Percentiles rank a stretch among this genome's conserved stretches.
These are phyloP conservation scores for Pseudoperonospora humuli DNA, from an alignment of 352 stramenopile species.

Conservation along the genomic window DNA sequence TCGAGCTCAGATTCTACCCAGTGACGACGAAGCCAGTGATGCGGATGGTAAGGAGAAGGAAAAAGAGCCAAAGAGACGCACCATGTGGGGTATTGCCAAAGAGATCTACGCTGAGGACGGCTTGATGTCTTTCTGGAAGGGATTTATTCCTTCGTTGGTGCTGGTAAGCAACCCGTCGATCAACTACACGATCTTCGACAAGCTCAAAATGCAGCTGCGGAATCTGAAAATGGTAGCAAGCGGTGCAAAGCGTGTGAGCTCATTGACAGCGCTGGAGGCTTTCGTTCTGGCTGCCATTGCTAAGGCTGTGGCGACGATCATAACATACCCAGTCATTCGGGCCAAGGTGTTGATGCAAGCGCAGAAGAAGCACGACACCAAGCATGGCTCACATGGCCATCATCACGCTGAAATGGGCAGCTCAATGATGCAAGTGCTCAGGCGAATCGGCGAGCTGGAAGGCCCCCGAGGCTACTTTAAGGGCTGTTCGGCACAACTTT, in stretches of 20 bases:
- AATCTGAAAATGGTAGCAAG: conserved; percentile 39
- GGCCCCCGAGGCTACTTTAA: conserved; percentile 59
- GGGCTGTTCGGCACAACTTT: conserved; percentile 68
- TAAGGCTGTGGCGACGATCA: conserved; percentile 74
- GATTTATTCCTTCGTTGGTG: conserved; percentile 82
- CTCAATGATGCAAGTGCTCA: conserved; percentile 65
- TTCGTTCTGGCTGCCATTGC: conserved; percentile 76
- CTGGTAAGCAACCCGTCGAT: conserved; percentile 86
- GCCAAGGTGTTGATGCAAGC: conserved; percentile 85
- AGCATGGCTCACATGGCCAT: conserved; percentile 22
- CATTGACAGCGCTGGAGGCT: conserved; percentile 59
- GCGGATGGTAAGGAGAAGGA: conserved; percentile 24
- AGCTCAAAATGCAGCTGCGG: conserved; percentile 67
- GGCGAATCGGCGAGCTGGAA: conserved; percentile 55
- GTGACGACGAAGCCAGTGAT: conserved; percentile 36
- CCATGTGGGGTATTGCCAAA: conserved; percentile 37
- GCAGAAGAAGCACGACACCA: conserved; percentile 48
- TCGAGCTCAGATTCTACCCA: conserved; percentile 61
- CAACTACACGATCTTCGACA: conserved; percentile 86
- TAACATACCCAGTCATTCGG: conserved; percentile 87
- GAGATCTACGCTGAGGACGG: conserved; percentile 70
- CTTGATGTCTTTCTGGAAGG: conserved; percentile 78
- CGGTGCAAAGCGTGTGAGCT: conserved; percentile 30
- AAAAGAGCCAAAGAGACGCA: conserved; percentile 22
- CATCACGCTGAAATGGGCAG: conserved; percentile 38